Percentiles rank a stretch among this genome's conserved stretches.
phyloP scores from a whole-genome alignment of 2,329 filamentous ascomycete species.

The Fusarium sp. region DNA sequence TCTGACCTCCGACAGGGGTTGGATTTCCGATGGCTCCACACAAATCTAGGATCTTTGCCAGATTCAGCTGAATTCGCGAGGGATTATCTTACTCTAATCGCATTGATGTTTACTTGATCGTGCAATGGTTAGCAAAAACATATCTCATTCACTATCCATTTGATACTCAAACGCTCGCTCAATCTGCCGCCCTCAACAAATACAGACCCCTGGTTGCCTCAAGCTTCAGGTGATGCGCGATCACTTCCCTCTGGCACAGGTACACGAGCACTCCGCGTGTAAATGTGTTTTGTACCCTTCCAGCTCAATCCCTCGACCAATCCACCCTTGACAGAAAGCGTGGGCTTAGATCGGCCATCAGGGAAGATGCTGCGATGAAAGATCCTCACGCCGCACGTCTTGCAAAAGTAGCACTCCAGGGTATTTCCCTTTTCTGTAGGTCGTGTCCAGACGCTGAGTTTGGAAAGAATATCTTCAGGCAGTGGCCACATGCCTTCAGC shows the following conservation, averaged over 20 bases:
- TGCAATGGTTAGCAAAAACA: not conserved
- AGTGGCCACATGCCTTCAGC: constrained; percentile 60
- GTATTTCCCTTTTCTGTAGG: constrained; percentile 58
- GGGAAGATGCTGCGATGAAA: constrained; percentile 60
- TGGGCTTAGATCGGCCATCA: constrained; percentile 56
- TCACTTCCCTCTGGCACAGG: constrained; percentile 58
- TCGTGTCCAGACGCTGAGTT: constrained; percentile 57
- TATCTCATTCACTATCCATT: not conserved
- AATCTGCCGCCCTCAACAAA: not conserved
- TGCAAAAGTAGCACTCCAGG: constrained; percentile 62
- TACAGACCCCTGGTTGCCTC: not conserved
- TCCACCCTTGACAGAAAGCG: constrained; percentile 64
- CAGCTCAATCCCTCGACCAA: constrained; percentile 60
- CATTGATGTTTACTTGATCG: not conserved
- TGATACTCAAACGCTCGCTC: not conserved
- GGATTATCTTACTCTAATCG: not conserved
- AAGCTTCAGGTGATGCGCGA: constrained; percentile 33
- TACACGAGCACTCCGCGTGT: constrained; percentile 61
- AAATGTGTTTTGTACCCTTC: constrained; percentile 62
- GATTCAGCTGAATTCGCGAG: not conserved
- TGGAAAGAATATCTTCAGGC: constrained; percentile 50
- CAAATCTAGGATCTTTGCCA: not conserved
- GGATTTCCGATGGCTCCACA: constrained; percentile 30
- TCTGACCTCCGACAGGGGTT: constrained; percentile 26
- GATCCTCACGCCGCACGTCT: constrained; percentile 62